Evolutionary conservation across 768 basidiomycete genomes (phyloP).

Genomic region (Solioccasus polychromus): DNA sequence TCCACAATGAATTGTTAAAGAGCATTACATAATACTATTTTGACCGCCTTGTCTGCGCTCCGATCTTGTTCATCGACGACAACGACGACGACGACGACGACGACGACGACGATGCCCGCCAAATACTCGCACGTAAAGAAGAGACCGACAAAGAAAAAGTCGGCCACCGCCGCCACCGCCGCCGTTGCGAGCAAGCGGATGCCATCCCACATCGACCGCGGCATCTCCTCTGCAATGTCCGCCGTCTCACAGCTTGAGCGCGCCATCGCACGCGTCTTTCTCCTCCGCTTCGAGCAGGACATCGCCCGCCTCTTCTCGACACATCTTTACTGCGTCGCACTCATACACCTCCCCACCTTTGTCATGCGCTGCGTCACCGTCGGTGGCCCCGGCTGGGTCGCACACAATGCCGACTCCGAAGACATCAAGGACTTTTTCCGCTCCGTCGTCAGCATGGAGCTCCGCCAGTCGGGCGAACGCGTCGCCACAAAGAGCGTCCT

Average conservation of each 20-base stretch:
- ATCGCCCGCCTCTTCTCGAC: conserved; percentile 74
- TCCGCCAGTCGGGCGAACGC: conserved; percentile 73
- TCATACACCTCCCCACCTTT: conserved; percentile 65
- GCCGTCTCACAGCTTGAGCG: conserved; percentile 68
- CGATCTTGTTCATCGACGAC: conserved; percentile 9
- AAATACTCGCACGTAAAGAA: conserved; percentile 79
- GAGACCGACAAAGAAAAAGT: conserved; percentile 49
- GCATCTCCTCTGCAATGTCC: conserved; percentile 53
- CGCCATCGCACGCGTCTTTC: conserved; percentile 62
- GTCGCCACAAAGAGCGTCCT: conserved; percentile 78
- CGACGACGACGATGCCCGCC: conserved; percentile 48
- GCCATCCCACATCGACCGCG: conserved; percentile 51
- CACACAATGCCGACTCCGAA: conserved; percentile 62
- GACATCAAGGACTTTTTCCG: conserved; percentile 76
- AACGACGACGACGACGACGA: conserved; percentile 20
- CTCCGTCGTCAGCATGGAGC: conserved; percentile 68
- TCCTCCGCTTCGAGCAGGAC: conserved; percentile 71
- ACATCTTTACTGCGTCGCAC: conserved; percentile 59
- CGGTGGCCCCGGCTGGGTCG: conserved; percentile 66
- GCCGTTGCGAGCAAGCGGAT: conserved; percentile 23
- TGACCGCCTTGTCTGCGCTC: conserved; percentile 15
- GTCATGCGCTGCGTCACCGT: conserved; percentile 62
- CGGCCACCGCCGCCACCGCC: conserved; percentile 4
- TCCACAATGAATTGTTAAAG: conserved; percentile 44
- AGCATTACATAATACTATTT: conserved; percentile 20